These are phyloP conservation scores for Trametes gibbosa DNA, from an alignment of 768 basidiomycete genomes.

Conservation along the genomic window DNA sequence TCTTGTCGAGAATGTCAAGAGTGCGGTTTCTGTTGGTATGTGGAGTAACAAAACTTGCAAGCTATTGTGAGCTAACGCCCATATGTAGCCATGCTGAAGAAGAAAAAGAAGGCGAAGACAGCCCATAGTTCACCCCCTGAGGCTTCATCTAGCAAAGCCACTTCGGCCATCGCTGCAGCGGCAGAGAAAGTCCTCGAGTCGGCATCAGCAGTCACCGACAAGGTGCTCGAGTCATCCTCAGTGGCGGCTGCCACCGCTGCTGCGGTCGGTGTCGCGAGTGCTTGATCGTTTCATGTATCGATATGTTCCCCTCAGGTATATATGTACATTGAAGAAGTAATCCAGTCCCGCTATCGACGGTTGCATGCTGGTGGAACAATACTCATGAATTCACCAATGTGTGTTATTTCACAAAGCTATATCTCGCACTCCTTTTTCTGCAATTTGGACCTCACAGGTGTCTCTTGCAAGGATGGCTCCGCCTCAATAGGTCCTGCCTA, in stretches of 20 bases:
- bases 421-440: too few relatives aligned
- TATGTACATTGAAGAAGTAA: constrained; percentile 3
- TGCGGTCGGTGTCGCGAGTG: constrained; percentile 13
- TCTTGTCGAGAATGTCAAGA: constrained; percentile 88
- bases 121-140: constrained; percentile 20
- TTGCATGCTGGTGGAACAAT: too few relatives aligned
- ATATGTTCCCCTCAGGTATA: neutral
- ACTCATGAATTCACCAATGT: too few relatives aligned
- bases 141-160: constrained; percentile 9
- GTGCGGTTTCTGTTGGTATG: constrained; percentile 81
- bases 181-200: constrained; percentile 16
- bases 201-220: constrained; percentile 18
- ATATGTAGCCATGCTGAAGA: constrained; percentile 61
- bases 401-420: too few relatives aligned
- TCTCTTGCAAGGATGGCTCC: too few relatives aligned
- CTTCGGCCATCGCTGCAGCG: constrained; percentile 8
- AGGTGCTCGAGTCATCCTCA: constrained; percentile 22
- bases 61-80: constrained; percentile 18
- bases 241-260: constrained; percentile 20
- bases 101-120: constrained; percentile 67
- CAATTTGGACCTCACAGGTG: too few relatives aligned
- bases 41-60: constrained; percentile 17
- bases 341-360: neutral
- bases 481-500: too few relatives aligned
- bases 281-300: constrained; percentile 8